Percentiles rank a stretch among this genome's conserved stretches.
Conservation (phyloP, 2,329 filamentous ascomycete genomes). For the Apiospora malaysiana region DNA sequence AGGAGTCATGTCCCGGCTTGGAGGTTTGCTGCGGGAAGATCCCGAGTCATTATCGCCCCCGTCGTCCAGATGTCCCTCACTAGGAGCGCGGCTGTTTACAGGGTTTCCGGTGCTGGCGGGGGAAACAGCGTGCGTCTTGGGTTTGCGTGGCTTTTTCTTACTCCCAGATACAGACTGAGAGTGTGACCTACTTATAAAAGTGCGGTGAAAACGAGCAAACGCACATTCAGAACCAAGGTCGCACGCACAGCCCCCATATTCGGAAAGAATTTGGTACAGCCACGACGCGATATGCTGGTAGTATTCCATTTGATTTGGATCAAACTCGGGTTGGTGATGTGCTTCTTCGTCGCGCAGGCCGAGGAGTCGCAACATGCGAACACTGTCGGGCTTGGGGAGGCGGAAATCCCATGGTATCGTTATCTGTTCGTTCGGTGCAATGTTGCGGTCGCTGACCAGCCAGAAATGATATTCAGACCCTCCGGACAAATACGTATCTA, state of each 20-base stretch:
- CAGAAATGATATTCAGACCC: constrained; percentile 88
- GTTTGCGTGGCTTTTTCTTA: constrained; percentile 58
- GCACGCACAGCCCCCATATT: constrained; percentile 82
- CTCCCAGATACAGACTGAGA: constrained; percentile 40
- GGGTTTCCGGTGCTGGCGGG: constrained; percentile 67
- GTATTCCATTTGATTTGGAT: constrained; percentile 62
- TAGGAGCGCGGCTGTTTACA: constrained; percentile 67
- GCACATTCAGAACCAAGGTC: constrained; percentile 67
- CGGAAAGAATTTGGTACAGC: constrained; percentile 73
- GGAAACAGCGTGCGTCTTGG: constrained; percentile 61
- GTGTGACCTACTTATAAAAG: constrained; percentile 57
- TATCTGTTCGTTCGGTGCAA: constrained; percentile 68
- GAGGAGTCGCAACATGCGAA: constrained; percentile 63
- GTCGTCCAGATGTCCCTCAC: constrained; percentile 65
- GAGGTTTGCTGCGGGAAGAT: constrained; percentile 67
- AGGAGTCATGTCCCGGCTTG: constrained; percentile 70
- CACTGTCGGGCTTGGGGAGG: constrained; percentile 59
- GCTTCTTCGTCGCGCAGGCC: constrained; percentile 67
- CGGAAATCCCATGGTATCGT: constrained; percentile 73
- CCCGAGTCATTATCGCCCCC: constrained; percentile 61
- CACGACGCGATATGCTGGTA: constrained; percentile 66
- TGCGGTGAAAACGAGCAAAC: constrained; percentile 67
- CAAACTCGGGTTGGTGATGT: constrained; percentile 54
- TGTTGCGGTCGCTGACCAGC: constrained; percentile 81
- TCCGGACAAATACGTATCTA: constrained; percentile 85